phyloP scores from a whole-genome alignment of 192 early-diverging fungal genomes.

The Jimgerdemannia flammicorona region DNA sequence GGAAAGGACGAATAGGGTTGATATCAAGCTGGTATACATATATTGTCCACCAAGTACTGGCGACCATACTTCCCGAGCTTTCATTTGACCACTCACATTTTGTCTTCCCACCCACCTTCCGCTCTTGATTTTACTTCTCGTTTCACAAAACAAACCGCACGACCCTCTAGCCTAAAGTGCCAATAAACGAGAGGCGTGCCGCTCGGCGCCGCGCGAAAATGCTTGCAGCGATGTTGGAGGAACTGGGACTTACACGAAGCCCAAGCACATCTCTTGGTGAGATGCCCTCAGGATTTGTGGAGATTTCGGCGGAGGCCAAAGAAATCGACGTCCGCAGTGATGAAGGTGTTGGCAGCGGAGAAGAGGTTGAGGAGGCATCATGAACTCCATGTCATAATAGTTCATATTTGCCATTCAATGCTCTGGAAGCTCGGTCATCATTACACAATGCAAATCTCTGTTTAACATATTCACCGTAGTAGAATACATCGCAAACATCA shows the following conservation, averaged over 20 bases:
- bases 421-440: too few species aligned
- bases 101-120: too few species aligned
- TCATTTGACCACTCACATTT: too few species aligned
- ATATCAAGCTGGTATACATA: too few species aligned
- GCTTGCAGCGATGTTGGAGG: neutral
- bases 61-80: too few species aligned
- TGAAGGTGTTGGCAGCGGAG: neutral
- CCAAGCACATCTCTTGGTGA: neutral
- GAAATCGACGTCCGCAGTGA: neutral
- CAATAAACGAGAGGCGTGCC: neutral
- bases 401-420: too few species aligned
- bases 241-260: neutral
- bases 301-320: neutral
- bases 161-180: neutral
- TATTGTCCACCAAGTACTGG: too few species aligned
- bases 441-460: too few species aligned
- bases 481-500: too few species aligned
- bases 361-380: neutral
- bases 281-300: neutral
- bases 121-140: neutral
- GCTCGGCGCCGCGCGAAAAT: neutral
- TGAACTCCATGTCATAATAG: too few species aligned
- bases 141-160: neutral
- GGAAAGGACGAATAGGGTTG: too few species aligned
- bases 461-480: too few species aligned